Evolutionary conservation across 1,284 basidiomycete species (phyloP), one percentile per base, ranked within the genome.

Genomic region (Marasmius sp.): DNA sequence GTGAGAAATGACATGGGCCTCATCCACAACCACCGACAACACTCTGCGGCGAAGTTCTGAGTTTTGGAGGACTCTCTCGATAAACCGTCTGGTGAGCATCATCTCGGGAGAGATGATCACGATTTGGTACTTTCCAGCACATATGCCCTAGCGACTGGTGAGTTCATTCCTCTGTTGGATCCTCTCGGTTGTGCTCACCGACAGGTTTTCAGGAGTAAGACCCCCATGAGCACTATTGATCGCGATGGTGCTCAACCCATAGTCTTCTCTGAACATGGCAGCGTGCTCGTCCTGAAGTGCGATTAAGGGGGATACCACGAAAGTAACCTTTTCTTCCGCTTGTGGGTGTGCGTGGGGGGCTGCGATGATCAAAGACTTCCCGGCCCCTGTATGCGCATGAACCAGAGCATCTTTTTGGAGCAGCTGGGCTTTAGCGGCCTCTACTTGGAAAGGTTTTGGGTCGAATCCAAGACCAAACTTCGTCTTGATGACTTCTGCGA

Each of bases 51-150:
- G 58, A 55, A 80, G 72, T 34, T 59, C 61, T 0, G 66, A 18
- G 5, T 77, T 74, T 2, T 70, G 66, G 1, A 81, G 63, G 0
- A 80, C 70, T 0, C 63, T 54, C 3, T 71, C 61, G 12, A 75
- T 66, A 60, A 81, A 78, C 0, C 61, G 37, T 12, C 66, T 67
- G 0, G 69, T 74, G 7, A 76, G 70, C 0, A 78, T 65, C 68
- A 78, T 75, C 60, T 81, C 77, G 0, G 78, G 78, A 0, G 71
- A 79, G 27, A 78, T 63, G 0, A 81, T 52, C 1, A 81, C 68
- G 14, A 81, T 72, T 39, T 74, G 75, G 57, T 70, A 74, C 38
- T 74, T 65, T 1, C 70, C 69, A 0, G 47, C n/a, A 3, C 70
- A 58, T 3, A 79, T 74, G 5, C 71, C 66, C 77, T 77, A 37